Evolutionary conservation across 2,329 filamentous ascomycete genomes (phyloP).

Genomic region (Chaetomium strumarium): DNA sequence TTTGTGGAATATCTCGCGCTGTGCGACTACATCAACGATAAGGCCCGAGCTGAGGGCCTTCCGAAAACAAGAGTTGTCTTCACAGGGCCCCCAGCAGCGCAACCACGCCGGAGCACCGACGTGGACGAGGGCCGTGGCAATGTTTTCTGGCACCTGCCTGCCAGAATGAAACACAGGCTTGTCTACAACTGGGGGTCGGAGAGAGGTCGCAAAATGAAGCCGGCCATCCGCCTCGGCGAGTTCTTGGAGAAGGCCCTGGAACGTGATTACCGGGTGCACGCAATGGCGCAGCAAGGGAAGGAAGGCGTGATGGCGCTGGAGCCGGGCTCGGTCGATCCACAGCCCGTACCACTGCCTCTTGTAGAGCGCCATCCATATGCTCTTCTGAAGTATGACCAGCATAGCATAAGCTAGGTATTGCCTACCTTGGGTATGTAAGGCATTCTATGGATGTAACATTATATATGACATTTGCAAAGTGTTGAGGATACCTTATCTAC

Average conservation of each 20-base stretch:
- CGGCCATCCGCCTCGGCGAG: background rate
- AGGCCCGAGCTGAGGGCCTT: background rate
- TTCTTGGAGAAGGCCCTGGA: slow-evolving; percentile 9
- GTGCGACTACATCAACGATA: background rate
- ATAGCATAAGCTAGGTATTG: no score
- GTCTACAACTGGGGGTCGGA: background rate
- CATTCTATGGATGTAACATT: no score
- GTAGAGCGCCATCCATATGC: background rate
- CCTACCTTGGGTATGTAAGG: no score
- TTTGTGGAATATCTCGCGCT: slow-evolving; percentile 2
- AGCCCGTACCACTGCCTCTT: background rate
- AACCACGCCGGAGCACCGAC: no score
- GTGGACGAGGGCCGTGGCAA: no score
- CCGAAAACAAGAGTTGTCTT: background rate
- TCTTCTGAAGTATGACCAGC: no score
- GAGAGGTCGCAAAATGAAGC: background rate
- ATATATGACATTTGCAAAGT: no score
- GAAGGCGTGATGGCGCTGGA: background rate
- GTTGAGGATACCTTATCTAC: no score
- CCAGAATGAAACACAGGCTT: background rate
- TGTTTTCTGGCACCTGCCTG: no score
- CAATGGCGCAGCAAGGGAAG: background rate
- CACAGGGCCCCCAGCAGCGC: no score
- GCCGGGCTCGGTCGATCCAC: background rate
- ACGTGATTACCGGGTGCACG: slow-evolving; percentile 2